Evolutionary conservation across 2,329 filamentous ascomycete species (phyloP).

Genomic region (Phaeomoniella chlamydospora): DNA sequence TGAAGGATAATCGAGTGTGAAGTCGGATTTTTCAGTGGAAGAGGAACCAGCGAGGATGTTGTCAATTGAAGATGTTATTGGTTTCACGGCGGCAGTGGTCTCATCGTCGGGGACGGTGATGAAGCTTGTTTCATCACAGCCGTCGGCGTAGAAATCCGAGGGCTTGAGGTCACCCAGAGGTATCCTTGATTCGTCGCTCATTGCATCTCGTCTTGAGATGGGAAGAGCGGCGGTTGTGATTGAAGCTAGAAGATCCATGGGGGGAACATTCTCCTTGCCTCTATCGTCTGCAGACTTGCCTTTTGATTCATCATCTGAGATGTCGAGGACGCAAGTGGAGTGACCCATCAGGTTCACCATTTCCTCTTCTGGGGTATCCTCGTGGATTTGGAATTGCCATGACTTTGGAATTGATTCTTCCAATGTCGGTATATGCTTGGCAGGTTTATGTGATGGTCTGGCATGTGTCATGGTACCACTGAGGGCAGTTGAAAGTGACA

Average conservation of each 20-base stretch:
- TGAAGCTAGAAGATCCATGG: conserved; percentile 40
- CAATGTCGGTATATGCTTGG: conserved; percentile 31
- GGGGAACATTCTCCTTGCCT: conserved; percentile 90
- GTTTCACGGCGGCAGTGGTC: conserved; percentile 14
- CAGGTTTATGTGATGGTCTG: conserved; percentile 7
- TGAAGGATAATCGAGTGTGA: conserved; percentile 5
- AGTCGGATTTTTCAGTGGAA: conserved; percentile 4
- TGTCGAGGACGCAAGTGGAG: conserved; percentile 71
- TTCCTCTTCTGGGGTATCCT: conserved; percentile 80
- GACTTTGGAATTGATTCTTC: conserved; percentile 42
- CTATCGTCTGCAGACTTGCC: conserved; percentile 41
- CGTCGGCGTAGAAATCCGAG: conserved; percentile 52
- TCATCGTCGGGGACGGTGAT: conserved; percentile 50
- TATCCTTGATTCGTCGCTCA: conserved; percentile 49
- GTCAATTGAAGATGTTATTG: conserved; percentile 2
- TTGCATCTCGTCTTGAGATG: conserved; percentile 31
- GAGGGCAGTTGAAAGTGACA: conserved; percentile 73
- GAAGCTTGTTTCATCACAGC: conserved; percentile 47
- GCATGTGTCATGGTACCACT: conserved; percentile 49
- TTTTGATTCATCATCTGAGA: conserved; percentile 68
- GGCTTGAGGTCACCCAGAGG: conserved; percentile 55
- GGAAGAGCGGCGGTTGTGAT: conserved; percentile 26
- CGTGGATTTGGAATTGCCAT: conserved; percentile 92
- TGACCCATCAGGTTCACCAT: conserved; percentile 90
- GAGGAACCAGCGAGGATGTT: neutral